Conservation (phyloP, 805 yeast genomes). For the Komagataella kurtzmanii region DNA sequence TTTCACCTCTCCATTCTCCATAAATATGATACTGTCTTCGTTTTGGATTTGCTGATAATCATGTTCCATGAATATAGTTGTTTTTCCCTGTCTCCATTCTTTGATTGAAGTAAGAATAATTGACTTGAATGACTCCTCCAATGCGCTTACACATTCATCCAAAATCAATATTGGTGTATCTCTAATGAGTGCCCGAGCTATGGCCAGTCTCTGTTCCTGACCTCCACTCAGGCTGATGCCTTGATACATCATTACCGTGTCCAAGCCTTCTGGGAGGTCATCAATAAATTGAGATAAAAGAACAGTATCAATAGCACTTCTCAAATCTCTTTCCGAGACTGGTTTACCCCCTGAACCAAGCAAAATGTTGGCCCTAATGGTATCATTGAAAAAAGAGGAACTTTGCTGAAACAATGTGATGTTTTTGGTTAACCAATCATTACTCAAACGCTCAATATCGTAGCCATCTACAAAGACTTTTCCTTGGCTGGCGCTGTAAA, state of each 20-base stretch:
- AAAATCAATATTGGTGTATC: conserved; percentile 65
- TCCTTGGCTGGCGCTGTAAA: conserved; percentile 45
- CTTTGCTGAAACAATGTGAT: conserved; percentile 67
- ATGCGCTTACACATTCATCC: conserved; percentile 80
- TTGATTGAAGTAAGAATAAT: conserved; percentile 36
- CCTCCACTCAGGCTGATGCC: conserved; percentile 72
- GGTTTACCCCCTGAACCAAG: conserved; percentile 26
- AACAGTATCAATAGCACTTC: conserved; percentile 28
- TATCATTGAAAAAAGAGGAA: conserved; percentile 49
- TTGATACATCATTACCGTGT: conserved; percentile 33
- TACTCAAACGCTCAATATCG: conserved; percentile 26
- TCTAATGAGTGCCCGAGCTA: conserved; percentile 72
- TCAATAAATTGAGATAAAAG: conserved; percentile 33
- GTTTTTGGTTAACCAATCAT: conserved; percentile 42
- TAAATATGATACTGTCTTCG: conserved; percentile 42
- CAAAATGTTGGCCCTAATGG: conserved; percentile 49
- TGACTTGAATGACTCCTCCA: conserved; percentile 42
- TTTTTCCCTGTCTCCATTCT: conserved; percentile 47
- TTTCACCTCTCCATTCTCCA: conserved; percentile 45
- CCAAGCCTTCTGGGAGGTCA: conserved; percentile 38
- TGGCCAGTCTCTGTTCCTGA: conserved; percentile 69
- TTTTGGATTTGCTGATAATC: conserved; percentile 43
- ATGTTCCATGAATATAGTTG: conserved; percentile 79
- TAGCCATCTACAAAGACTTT: conserved; percentile 41
- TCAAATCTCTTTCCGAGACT: conserved; percentile 3